These are phyloP conservation scores for Blastobotrys capitulatus DNA, from an alignment of 1,139 yeast species.

Conservation along the genomic window DNA sequence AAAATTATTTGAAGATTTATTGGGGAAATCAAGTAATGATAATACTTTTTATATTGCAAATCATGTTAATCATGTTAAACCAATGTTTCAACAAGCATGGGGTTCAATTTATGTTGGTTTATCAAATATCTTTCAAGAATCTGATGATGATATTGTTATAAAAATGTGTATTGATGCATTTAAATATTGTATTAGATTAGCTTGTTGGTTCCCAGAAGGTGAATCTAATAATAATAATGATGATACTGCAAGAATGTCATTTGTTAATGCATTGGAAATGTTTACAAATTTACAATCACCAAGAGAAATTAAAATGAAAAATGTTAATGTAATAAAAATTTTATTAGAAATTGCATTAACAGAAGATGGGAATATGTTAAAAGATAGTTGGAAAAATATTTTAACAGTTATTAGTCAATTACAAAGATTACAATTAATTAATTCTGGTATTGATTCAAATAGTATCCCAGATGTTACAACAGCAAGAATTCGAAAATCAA, in stretches of 20 bases:
- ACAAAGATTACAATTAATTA: constrained; percentile 81
- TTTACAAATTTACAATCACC: constrained; percentile 76
- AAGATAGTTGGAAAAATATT: constrained; percentile 78
- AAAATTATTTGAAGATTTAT: constrained; percentile 55
- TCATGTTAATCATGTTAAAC: constrained; percentile 83
- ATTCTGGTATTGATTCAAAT: constrained; percentile 83
- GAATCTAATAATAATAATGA: background rate
- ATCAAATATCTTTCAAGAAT: constrained; percentile 88
- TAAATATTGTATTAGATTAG: constrained; percentile 70
- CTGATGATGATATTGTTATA: constrained; percentile 73
- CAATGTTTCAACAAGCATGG: constrained; percentile 94
- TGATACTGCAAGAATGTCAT: constrained; percentile 54
- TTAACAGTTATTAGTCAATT: constrained; percentile 81
- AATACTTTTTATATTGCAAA: constrained; percentile 53
- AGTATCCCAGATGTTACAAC: constrained; percentile 79
- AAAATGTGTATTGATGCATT: constrained; percentile 77
- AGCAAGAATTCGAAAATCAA: constrained; percentile 54
- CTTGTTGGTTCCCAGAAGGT: constrained; percentile 68
- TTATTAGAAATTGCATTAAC: constrained; percentile 71
- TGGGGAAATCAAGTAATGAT: constrained; percentile 21
- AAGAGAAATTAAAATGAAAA: constrained; percentile 72
- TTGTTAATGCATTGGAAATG: constrained; percentile 84
- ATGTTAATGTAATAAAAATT: constrained; percentile 71
- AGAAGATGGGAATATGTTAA: constrained; percentile 63
- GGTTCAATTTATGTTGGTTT: constrained; percentile 94